phyloP scores from a whole-genome alignment of 1,284 basidiomycete species.

The Ceratobasidium sp. region DNA sequence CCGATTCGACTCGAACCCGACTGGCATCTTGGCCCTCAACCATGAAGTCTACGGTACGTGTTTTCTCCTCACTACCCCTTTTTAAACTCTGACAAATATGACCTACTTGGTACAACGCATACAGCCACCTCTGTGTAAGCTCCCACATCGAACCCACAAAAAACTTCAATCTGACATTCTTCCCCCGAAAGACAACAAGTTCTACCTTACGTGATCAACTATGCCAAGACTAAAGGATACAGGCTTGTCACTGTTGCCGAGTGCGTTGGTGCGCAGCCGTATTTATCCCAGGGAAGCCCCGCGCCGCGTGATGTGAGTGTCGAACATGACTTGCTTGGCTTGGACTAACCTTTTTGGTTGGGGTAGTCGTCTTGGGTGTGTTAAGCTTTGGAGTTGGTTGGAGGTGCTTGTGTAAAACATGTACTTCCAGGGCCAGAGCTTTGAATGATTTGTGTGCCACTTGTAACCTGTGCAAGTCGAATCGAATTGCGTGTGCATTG shows the following conservation, averaged over 20 bases:
- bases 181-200: conserved; percentile 22
- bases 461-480: too few species aligned
- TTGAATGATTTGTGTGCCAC: too few species aligned
- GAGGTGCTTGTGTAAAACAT: too few species aligned
- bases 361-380: conserved; percentile 33
- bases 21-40: conserved; percentile 43
- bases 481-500: too few species aligned
- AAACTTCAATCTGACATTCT: background rate
- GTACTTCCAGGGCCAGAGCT: too few species aligned
- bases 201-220: conserved; percentile 46
- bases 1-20: conserved; percentile 38
- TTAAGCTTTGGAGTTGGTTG: background rate
- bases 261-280: conserved; percentile 29
- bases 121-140: conserved; percentile 34
- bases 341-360: background rate
- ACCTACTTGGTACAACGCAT: background rate
- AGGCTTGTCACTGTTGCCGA: conserved; percentile 48
- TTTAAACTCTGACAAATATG: background rate
- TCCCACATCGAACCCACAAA: background rate
- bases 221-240: conserved; percentile 46
- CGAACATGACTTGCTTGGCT: background rate
- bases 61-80: background rate
- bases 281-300: conserved; percentile 22
- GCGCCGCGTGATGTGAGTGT: conserved; percentile 25
- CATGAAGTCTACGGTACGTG: conserved; percentile 33